Evolutionary conservation across 768 basidiomycete genomes (phyloP).

Genomic region (Russula abietina): DNA sequence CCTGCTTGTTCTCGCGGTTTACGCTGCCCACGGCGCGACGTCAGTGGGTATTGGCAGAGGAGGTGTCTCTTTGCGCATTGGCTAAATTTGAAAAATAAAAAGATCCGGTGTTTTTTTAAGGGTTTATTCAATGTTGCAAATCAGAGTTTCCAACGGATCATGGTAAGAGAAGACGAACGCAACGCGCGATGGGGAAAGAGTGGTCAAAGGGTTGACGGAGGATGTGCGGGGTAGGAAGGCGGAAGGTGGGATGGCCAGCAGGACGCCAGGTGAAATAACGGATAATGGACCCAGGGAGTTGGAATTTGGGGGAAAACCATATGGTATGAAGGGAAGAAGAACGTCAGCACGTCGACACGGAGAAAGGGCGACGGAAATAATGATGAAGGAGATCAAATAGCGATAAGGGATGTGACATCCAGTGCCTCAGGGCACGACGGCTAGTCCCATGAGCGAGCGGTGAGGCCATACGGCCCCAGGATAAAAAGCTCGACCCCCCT

Average conservation of each 20-base stretch:
- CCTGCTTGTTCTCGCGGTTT: constrained; percentile 8
- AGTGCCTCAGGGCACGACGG: constrained; percentile 1
- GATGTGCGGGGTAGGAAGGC: background rate
- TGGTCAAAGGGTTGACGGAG: background rate
- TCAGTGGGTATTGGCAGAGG: constrained; percentile 22
- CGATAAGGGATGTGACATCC: constrained; percentile 5
- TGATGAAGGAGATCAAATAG: background rate
- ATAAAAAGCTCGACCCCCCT: constrained; percentile 1
- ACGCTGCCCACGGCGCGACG: constrained; percentile 28
- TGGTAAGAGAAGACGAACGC: too few relatives aligned
- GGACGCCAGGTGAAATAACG: background rate
- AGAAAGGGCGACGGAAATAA: background rate
- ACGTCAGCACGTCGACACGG: background rate
- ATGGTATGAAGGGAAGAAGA: constrained; percentile 9
- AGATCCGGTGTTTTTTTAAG: background rate
- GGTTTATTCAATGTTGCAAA: background rate
- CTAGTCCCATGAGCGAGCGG: constrained; percentile 1
- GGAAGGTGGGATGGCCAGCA: background rate
- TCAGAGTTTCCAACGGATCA: background rate
- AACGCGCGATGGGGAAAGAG: background rate
- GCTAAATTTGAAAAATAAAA: background rate
- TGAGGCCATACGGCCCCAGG: background rate
- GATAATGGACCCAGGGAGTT: background rate
- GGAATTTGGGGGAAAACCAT: background rate
- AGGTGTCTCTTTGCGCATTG: constrained; percentile 25